Base-by-base conservation (phyloP, 1,284 basidiomycete genomes). In the Heterobasidion parviporum region DNA sequence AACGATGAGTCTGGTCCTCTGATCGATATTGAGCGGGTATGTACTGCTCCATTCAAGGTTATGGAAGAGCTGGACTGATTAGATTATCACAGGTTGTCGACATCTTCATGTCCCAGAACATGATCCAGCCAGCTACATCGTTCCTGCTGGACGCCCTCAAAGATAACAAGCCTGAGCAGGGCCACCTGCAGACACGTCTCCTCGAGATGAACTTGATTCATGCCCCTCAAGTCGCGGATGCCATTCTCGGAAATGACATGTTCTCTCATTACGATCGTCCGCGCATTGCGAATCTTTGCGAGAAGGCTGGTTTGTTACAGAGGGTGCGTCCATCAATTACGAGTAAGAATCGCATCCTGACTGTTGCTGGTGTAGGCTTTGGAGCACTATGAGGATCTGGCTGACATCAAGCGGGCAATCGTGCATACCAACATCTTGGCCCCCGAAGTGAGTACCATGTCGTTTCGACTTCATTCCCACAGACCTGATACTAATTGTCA, bases 81-180 rank as follows among this genome's bases (percentile, higher is more conserved):
- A 18, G 50, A 20, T 49, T 44, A 52, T 18, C 54, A 50, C 57
- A 89, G 85, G 88, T 96, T 54, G 92, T 97, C 58, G 97, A 99
- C 68, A 97, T 99, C 67, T 99, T 99, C 79, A 97, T 98, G 94
- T 89, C 89, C 2, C 96, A 98, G 70, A 99, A 98, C 76, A 94
- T 99, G 93, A 95, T 99, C 60, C 97, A 99, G 73, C 97, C 96
- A 52, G 97, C 97, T 15, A 99, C 97, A 0, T 96, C 93, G 3
- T 99, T 99, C 87, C 77, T 99, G 52, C 77, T 99, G 56, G 97
- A 99, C 69, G 97, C 95, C n/a, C 81, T 99, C 65, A 99, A 99
- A 77, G 97, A 99, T 62, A 99, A 99, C 79, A 92, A 92, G 72
- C 93, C 95, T 0, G 97, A 99, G 72, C 96, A 99, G 68, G 96